phyloP scores from a whole-genome alignment of 2,329 filamentous ascomycete species.

The Clarireedia hainanense region DNA sequence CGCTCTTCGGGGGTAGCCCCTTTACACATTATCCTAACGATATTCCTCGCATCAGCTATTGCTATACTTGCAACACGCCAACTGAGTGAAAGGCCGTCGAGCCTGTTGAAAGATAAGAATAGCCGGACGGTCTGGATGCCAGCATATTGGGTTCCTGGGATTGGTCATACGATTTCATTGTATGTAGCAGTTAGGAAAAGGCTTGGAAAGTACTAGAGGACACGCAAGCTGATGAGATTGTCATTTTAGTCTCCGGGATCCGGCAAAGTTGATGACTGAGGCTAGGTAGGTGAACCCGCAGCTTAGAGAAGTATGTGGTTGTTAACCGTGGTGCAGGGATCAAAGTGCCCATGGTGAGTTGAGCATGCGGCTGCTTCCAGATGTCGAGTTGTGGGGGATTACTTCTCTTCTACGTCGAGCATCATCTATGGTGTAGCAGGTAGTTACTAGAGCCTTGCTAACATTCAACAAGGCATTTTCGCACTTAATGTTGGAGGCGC shows the following conservation, averaged over 20 bases:
- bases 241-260: constrained; percentile 19
- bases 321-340: constrained; percentile 14
- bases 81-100: constrained; percentile 15
- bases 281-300: constrained; percentile 14
- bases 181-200: constrained; percentile 24
- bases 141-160: constrained; percentile 52
- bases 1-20: constrained; percentile 1
- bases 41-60: constrained; percentile 16
- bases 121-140: constrained; percentile 36
- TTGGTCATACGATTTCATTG: constrained; percentile 46
- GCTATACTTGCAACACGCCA: constrained; percentile 20
- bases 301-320: not conserved
- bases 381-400: not conserved
- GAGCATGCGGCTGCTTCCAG: not conserved
- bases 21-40: constrained; percentile 12
- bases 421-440: too few relatives aligned
- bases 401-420: too few relatives aligned
- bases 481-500: constrained; percentile 20
- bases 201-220: too few relatives aligned
- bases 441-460: not conserved
- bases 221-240: constrained; percentile 10
- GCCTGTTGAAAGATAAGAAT: constrained; percentile 4
- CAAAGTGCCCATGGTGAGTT: constrained; percentile 20
- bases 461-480: constrained; percentile 16
- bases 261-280: constrained; percentile 17